Evolutionary conservation across 768 basidiomycete species (phyloP).

Genomic region (Lentinula raphanica): DNA sequence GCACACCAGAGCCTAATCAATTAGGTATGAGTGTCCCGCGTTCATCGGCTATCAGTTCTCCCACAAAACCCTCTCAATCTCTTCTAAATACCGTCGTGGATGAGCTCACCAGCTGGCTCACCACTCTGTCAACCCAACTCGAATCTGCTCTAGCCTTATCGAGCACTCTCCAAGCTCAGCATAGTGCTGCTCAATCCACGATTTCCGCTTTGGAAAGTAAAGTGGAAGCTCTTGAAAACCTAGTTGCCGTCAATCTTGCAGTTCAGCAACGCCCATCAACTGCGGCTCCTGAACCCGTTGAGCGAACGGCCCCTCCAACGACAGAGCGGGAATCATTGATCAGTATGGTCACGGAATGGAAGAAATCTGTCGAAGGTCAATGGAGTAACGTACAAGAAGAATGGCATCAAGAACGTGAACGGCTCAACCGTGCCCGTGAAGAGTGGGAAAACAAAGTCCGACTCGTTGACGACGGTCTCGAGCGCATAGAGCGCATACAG

Average conservation of each 20-base stretch:
- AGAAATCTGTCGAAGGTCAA: conserved; percentile 69
- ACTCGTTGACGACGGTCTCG: conserved; percentile 49
- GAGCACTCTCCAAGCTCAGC: conserved; percentile 69
- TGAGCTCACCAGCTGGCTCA: conserved; percentile 60
- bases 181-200: conserved; percentile 68
- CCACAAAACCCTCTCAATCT: conserved; percentile 13
- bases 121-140: conserved; percentile 62
- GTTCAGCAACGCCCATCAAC: conserved; percentile 23
- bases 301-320: neutral
- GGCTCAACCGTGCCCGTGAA: conserved; percentile 65
- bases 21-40: conserved; percentile 41
- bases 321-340: conserved; percentile 46
- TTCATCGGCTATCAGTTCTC: conserved; percentile 30
- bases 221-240: conserved; percentile 59
- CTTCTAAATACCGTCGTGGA: conserved; percentile 33
- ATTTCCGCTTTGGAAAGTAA: conserved; percentile 67
- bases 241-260: conserved; percentile 43
- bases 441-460: conserved; percentile 73
- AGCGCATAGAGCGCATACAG: conserved; percentile 34
- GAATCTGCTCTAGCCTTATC: conserved; percentile 72
- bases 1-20: conserved; percentile 75
- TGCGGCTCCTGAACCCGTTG: neutral
- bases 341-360: conserved; percentile 64
- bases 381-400: conserved; percentile 77
- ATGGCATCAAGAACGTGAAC: conserved; percentile 77